A percentile compares a stretch with the other conserved stretches of the same genome.
Evolutionary conservation across 345 rosid species (phyloP).

Genomic region (sweet orange (Citrus sinensis)): DNA sequence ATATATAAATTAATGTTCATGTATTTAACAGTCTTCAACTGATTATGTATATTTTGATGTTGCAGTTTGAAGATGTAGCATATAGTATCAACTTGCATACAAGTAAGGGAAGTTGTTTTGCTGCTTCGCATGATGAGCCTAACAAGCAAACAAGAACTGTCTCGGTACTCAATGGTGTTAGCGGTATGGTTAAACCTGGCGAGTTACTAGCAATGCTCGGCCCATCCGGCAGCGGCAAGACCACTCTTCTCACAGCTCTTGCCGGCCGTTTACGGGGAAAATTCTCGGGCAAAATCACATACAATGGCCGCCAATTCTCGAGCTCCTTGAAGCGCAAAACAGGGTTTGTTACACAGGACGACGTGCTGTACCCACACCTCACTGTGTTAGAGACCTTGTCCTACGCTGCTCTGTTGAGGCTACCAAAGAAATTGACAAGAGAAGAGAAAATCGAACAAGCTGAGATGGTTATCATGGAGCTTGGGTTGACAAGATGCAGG

Average conservation of each 20-base stretch:
- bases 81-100: conserved; percentile 41
- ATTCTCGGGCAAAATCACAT: conserved; percentile 59
- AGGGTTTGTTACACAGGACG: conserved; percentile 85
- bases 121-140: conserved; percentile 38
- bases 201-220: conserved; percentile 93
- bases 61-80: conserved; percentile 76
- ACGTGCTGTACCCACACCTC: conserved; percentile 79
- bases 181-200: conserved; percentile 78
- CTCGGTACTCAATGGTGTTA: conserved; percentile 62
- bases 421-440: conserved; percentile 56
- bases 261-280: conserved; percentile 76
- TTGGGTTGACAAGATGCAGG: conserved; percentile 65
- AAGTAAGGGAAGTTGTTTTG: conserved; percentile 27
- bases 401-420: conserved; percentile 68
- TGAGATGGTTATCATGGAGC: conserved; percentile 59
- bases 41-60: not conserved
- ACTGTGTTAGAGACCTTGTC: conserved; percentile 78
- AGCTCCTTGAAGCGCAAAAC: conserved; percentile 75
- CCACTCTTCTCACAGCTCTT: conserved; percentile 78
- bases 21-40: not conserved
- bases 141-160: conserved; percentile 46
- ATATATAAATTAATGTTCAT: not conserved
- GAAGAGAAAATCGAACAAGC: conserved; percentile 70
- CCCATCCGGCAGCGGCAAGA: conserved; percentile 95
- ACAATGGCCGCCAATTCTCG: conserved; percentile 61